Evolutionary conservation across 2,329 filamentous ascomycete species (phyloP), one percentile per base, ranked within the genome.

Genomic region (Cladorrhinum sp.): DNA sequence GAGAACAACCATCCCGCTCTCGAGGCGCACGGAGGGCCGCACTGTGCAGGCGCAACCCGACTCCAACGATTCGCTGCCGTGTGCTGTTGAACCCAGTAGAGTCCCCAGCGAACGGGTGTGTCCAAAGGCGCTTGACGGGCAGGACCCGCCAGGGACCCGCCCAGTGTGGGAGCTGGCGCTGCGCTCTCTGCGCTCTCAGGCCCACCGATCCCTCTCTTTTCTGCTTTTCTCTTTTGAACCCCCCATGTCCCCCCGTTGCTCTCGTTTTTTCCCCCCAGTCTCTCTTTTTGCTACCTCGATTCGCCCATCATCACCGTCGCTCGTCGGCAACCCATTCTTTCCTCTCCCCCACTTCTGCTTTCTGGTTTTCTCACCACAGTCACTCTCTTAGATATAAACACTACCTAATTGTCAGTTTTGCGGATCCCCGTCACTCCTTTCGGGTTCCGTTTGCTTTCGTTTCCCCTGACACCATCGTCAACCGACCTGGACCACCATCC

Each of bases 361-460:
- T 76, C 71, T 70, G 74, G 78, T 77, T 73, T n/a, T 73, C 76
- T 80, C 76, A 73, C 70, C 71, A 73, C 73, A 80, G 79, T 82
- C 80, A 75, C 75, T 82, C 79, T 74, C 79, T 82, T 80, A 73
- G 72, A 72, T 67, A 67, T 58, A 70, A 70, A 46, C 42, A 20
- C 14, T 46, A 46, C 61, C 66, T 68, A 57, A 69, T 68, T 74
- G 68, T 73, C 74, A 73, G 69, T 73, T 71, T 64, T 64, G 69
- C 72, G 70, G 75, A 75, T 73, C 71, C 76, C 79, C 79, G 78
- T 70, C 80, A 82, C 77, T 82, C 80, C 80, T 82, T 81, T 73
- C 79, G 74, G 74, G 74, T 75, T 57, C 73, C 73, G 73, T 75
- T 78, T 77, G 72, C 78, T 75, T 73, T 75, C 74, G 71, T 75